These are phyloP conservation scores for Blastobotrys illinoisensis DNA, from an alignment of 1,139 yeast species.

Conservation along the genomic window DNA sequence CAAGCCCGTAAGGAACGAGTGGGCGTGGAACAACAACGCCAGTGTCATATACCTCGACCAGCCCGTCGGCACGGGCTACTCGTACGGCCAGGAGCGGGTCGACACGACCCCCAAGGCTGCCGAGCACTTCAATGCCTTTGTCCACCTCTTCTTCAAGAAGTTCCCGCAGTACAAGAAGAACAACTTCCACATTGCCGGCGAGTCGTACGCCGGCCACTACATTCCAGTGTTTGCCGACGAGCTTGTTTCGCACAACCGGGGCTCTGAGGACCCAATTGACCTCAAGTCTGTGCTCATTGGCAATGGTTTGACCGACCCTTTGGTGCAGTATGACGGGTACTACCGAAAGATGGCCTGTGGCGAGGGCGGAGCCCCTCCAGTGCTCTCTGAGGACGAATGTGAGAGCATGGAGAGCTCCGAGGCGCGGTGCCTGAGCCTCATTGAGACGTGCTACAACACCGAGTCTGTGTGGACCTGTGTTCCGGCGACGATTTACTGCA, in stretches of 20 bases:
- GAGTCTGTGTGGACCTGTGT: slow-evolving; percentile 45
- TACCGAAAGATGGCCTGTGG: slow-evolving; percentile 99
- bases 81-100: slow-evolving; percentile 39
- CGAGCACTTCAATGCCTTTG: slow-evolving; percentile 85
- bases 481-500: slow-evolving; percentile 82
- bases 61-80: slow-evolving; percentile 73
- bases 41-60: slow-evolving; percentile 65
- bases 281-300: slow-evolving; percentile 87
- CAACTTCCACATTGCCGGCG: slow-evolving; percentile 94
- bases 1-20: slow-evolving; percentile 51
- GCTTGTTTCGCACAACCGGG: slow-evolving; percentile 50
- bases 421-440: slow-evolving; percentile 52
- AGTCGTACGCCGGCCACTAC: slow-evolving; percentile 98
- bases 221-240: slow-evolving; percentile 91
- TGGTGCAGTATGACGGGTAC: slow-evolving; percentile 73
- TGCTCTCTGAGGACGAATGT: slow-evolving; percentile 64
- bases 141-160: slow-evolving; percentile 82
- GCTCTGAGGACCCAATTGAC: slow-evolving; percentile 70
- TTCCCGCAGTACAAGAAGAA: slow-evolving; percentile 74
- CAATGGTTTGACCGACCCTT: slow-evolving; percentile 92
- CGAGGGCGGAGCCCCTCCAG: slow-evolving; percentile 73
- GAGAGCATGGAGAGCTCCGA: slow-evolving; percentile 47
- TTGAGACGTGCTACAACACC: slow-evolving; percentile 48
- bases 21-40: slow-evolving; percentile 67
- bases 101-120: slow-evolving; percentile 67